Evolutionary conservation across 164 flowering plant genomes (phyloP).

Genomic region (Hamamelis virginiana): DNA sequence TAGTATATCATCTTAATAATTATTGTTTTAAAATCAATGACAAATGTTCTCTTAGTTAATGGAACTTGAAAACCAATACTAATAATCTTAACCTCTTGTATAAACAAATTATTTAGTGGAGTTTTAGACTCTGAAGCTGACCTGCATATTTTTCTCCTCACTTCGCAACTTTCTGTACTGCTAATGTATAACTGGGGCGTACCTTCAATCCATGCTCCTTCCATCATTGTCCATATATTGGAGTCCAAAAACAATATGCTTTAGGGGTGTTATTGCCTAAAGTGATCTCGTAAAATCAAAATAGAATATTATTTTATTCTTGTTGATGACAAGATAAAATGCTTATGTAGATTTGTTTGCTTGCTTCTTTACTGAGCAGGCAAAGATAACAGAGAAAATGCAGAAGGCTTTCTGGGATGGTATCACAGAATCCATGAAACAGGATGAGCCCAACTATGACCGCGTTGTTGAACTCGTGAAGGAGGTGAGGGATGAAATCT

Average conservation of each 20-base stretch:
- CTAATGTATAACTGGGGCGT: background rate
- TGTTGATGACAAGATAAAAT: background rate
- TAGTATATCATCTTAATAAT: slow-evolving; percentile 15
- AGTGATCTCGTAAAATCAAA: background rate
- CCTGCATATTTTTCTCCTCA: background rate
- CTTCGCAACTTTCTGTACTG: background rate
- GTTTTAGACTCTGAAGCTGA: background rate
- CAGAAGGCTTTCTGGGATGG: slow-evolving; percentile 96
- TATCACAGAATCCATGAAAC: slow-evolving; percentile 59
- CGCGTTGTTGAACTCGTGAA: slow-evolving; percentile 64
- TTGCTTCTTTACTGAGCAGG: slow-evolving; percentile 35
- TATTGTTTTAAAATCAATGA: background rate
- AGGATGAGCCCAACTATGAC: slow-evolving; percentile 59
- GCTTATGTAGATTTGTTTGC: background rate
- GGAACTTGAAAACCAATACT: background rate
- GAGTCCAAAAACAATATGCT: too few species aligned
- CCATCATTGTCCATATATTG: background rate
- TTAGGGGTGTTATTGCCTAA: too few species aligned
- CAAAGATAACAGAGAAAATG: slow-evolving; percentile 65
- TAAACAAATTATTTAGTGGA: background rate
- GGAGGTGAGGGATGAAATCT: slow-evolving; percentile 88
- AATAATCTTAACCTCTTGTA: background rate
- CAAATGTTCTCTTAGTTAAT: background rate
- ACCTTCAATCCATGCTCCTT: background rate
- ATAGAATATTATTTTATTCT: background rate